phyloP scores from a whole-genome alignment of 805 yeast species.

The Pichia sporocuriosa region DNA sequence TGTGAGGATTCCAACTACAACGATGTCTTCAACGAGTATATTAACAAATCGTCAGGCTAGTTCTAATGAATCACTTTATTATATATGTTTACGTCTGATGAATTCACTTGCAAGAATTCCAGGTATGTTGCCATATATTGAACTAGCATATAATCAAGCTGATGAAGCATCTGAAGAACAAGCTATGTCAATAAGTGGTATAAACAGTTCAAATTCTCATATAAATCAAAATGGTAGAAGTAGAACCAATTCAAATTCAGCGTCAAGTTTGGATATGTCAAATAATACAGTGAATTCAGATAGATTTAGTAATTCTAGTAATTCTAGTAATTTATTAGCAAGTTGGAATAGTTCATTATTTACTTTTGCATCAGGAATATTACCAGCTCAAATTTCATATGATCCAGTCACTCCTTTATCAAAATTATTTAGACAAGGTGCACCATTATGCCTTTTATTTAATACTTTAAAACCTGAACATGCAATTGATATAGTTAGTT shows the following conservation, averaged over 20 bases:
- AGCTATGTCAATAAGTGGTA: constrained; percentile 31
- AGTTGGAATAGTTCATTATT: constrained; percentile 35
- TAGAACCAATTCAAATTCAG: too few relatives aligned
- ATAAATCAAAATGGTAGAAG: too few relatives aligned
- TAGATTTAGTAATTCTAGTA: not conserved
- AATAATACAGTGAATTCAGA: too few relatives aligned
- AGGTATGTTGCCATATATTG: constrained; percentile 62
- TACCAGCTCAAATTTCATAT: constrained; percentile 64
- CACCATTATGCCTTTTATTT: constrained; percentile 81
- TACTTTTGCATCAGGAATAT: constrained; percentile 70
- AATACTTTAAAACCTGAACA: constrained; percentile 55
- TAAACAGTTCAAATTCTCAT: too few relatives aligned
- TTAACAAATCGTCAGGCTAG: constrained; percentile 59
- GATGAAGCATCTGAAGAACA: constrained; percentile 70
- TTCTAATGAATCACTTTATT: constrained; percentile 62
- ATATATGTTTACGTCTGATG: constrained; percentile 53
- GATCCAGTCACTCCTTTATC: constrained; percentile 93
- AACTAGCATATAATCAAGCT: constrained; percentile 56
- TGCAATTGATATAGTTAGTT: constrained; percentile 51
- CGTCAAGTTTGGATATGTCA: too few relatives aligned
- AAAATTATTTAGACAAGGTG: constrained; percentile 85
- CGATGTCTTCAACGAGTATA: constrained; percentile 36
- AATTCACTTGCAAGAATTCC: constrained; percentile 51
- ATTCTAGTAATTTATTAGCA: constrained; percentile 7
- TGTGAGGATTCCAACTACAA: constrained; percentile 36